Conservation (phyloP, 176 grass and related monocot genomes). For the Cenchrus americanus region DNA sequence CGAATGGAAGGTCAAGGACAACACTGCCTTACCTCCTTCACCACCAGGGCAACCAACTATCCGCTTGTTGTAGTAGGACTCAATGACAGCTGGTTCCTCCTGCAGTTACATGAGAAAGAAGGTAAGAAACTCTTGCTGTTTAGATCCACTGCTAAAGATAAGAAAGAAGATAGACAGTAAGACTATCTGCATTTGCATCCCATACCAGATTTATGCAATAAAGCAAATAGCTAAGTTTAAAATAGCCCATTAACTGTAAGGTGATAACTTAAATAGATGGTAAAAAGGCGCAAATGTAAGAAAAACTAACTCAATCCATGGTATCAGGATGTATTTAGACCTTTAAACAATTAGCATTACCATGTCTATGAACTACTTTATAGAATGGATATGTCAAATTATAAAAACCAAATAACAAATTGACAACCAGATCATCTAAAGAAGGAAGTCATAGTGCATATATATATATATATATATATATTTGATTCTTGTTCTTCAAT, state of each 20-base stretch:
- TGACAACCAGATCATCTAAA: background rate
- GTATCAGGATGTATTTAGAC: too few species aligned
- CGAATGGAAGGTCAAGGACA: conserved; percentile 36
- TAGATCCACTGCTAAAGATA: background rate
- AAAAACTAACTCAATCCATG: too few species aligned
- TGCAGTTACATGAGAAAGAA: conserved; percentile 39
- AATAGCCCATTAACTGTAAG: conserved; percentile 1
- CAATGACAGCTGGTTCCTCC: conserved; percentile 88
- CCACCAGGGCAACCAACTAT: conserved; percentile 93
- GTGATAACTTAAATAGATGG: background rate
- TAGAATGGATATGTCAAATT: background rate
- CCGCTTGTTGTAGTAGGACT: conserved; percentile 92
- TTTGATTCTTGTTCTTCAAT: conserved; percentile 3
- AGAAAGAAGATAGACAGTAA: background rate
- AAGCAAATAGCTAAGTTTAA: background rate
- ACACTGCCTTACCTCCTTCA: conserved; percentile 75
- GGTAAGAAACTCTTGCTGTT: background rate
- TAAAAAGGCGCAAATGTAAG: too few species aligned
- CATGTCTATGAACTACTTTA: background rate
- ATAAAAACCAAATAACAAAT: background rate
- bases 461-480: background rate
- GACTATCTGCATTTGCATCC: background rate
- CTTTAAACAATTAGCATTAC: background rate
- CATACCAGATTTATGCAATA: background rate
- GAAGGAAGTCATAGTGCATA: background rate